phyloP scores from a whole-genome alignment of 768 basidiomycete species.

The Daedaleopsis sinensis region DNA sequence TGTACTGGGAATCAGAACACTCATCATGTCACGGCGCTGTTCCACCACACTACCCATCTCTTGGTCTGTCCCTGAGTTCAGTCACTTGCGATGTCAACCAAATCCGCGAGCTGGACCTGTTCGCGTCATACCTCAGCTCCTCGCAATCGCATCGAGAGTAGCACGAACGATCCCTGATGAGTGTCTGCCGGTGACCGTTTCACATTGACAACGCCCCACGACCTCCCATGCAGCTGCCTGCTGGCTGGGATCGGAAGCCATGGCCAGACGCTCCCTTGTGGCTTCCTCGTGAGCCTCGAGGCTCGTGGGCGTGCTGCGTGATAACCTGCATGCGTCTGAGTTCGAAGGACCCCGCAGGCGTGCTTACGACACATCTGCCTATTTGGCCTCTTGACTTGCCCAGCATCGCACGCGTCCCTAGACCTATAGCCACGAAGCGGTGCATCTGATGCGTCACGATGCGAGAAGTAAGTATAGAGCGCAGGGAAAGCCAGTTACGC shows the following conservation, averaged over 20 bases:
- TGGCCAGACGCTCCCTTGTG: neutral
- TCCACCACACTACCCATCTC: neutral
- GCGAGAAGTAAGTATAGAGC: neutral
- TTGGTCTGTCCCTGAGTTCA: neutral
- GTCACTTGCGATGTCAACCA: neutral
- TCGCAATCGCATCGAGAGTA: too few species aligned
- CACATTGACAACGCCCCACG: neutral
- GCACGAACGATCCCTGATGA: too few species aligned
- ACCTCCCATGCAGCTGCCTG: slow-evolving; percentile 15
- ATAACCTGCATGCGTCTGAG: slow-evolving; percentile 11
- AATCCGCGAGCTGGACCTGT: neutral
- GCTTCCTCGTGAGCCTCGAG: slow-evolving; percentile 9
- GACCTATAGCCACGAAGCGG: neutral
- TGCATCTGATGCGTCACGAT: slow-evolving; percentile 2
- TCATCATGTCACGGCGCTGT: neutral
- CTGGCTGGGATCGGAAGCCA: slow-evolving; percentile 1
- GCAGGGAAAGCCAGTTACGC: neutral
- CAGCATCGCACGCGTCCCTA: neutral
- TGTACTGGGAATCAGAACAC: neutral
- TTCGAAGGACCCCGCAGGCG: neutral
- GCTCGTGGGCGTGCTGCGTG: slow-evolving; percentile 17
- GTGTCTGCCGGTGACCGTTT: neutral
- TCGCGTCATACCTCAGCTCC: too few species aligned
- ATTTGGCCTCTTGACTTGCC: neutral
- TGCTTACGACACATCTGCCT: neutral